Evolutionary conservation across 805 yeast species (phyloP).

Genomic region (Cyberlindnera samutprakarnensis): DNA sequence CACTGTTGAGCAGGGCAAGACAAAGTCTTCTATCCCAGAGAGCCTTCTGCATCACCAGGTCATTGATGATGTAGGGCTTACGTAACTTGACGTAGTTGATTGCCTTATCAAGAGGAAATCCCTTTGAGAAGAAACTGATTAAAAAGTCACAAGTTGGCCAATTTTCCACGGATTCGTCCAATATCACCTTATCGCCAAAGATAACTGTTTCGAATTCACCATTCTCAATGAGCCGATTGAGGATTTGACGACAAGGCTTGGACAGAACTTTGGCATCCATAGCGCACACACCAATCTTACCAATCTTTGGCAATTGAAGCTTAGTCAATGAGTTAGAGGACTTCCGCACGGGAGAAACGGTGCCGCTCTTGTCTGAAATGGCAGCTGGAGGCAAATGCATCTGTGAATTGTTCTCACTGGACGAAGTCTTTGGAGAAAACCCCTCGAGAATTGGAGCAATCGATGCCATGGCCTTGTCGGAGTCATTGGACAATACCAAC

Average conservation of each 20-base stretch:
- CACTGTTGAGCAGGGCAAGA: conserved; percentile 65
- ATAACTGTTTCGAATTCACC: conserved; percentile 96
- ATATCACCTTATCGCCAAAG: conserved; percentile 93
- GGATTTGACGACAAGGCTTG: conserved; percentile 89
- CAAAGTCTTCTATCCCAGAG: conserved; percentile 97
- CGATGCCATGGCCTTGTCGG: conserved; percentile 60
- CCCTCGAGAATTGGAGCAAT: conserved; percentile 73
- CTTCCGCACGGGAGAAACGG: conserved; percentile 14
- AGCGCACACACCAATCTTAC: conserved; percentile 97
- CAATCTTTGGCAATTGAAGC: conserved; percentile 61
- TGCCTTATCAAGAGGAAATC: conserved; percentile 95
- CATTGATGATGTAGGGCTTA: conserved; percentile 86
- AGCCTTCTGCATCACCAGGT: conserved; percentile 82
- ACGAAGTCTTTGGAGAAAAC: conserved; percentile 64
- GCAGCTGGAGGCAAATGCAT: conserved; percentile 20
- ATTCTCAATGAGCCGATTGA: conserved; percentile 78
- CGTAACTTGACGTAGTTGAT: conserved; percentile 82
- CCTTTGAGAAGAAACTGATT: conserved; percentile 88
- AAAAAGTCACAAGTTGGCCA: conserved; percentile 99
- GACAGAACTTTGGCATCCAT: conserved; percentile 96
- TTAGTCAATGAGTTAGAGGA: conserved; percentile 8
- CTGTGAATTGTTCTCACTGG: conserved; percentile 33
- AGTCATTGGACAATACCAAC: conserved; percentile 17
- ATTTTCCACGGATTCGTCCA: conserved; percentile 88
- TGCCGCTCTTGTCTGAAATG: conserved; percentile 7